phyloP scores from a whole-genome alignment of 805 yeast species.

The Clavispora fructus region DNA sequence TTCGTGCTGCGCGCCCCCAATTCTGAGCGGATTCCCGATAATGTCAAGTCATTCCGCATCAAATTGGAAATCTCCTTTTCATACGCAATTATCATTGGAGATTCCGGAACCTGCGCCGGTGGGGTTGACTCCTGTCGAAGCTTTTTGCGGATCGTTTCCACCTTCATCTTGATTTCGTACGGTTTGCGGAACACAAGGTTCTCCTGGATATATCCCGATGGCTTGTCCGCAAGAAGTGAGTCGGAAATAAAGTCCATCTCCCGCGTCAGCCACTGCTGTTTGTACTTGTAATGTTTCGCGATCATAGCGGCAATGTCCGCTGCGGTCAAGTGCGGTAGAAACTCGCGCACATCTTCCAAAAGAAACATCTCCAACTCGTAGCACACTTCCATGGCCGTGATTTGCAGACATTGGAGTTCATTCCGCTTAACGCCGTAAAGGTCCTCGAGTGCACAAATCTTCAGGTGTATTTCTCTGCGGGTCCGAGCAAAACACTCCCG shows the following conservation, averaged over 20 bases:
- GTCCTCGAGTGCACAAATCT: slow-evolving; percentile 8
- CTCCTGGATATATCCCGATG: slow-evolving; percentile 2
- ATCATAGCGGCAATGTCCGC: slow-evolving; percentile 7
- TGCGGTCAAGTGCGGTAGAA: slow-evolving; percentile 7
- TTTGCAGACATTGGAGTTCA: slow-evolving; percentile 5
- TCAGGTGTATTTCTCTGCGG: slow-evolving; percentile 4
- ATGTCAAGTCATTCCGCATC: slow-evolving; percentile 16
- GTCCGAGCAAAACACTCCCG: slow-evolving; percentile 12
- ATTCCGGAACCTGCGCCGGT: slow-evolving; percentile 5
- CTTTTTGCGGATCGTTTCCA: not conserved
- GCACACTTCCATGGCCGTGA: slow-evolving; percentile 12
- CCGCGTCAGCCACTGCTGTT: slow-evolving; percentile 7
- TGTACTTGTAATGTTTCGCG: slow-evolving; percentile 8
- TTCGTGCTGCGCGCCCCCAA: not conserved
- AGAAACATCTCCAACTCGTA: slow-evolving; percentile 4
- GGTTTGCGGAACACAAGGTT: slow-evolving; percentile 9
- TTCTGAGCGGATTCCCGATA: slow-evolving; percentile 5
- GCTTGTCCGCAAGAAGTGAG: slow-evolving; percentile 3
- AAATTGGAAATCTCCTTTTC: slow-evolving; percentile 4
- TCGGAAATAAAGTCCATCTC: slow-evolving; percentile 8
- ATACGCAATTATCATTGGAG: not conserved
- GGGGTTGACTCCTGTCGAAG: not conserved
- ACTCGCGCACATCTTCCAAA: slow-evolving; percentile 2
- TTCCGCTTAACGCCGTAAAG: slow-evolving; percentile 8
- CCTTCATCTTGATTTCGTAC: slow-evolving; percentile 5